Percentiles rank a stretch among this genome's conserved stretches.
phyloP scores from a whole-genome alignment of 768 basidiomycete genomes.

The Cystobasidium ongulense region DNA sequence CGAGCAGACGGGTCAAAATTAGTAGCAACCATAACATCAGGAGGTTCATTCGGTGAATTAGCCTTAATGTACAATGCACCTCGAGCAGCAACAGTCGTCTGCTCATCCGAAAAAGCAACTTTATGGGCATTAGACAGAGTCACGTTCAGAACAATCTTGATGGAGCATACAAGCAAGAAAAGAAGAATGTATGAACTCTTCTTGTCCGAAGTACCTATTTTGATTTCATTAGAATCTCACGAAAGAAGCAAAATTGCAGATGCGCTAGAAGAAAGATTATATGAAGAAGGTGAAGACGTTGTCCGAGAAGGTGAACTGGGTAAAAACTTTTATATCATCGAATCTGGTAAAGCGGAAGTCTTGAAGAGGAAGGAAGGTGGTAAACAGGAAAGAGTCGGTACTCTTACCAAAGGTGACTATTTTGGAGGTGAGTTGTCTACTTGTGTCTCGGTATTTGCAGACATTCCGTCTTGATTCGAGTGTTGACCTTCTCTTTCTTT shows the following conservation, averaged over 20 bases:
- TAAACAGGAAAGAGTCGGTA: conserved; percentile 64
- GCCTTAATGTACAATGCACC: conserved; percentile 98
- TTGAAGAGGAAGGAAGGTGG: conserved; percentile 64
- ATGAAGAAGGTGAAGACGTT: conserved; percentile 74
- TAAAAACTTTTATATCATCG: conserved; percentile 94
- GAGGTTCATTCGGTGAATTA: conserved; percentile 86
- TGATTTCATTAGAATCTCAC: conserved; percentile 73
- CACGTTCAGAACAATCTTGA: conserved; percentile 94
- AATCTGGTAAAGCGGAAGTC: conserved; percentile 82
- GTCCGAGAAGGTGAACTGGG: conserved; percentile 90
- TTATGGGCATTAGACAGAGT: conserved; percentile 95
- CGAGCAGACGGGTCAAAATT: conserved; percentile 33
- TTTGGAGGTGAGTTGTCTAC: conserved; percentile 74
- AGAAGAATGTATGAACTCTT: conserved; percentile 96
- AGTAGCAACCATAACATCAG: conserved; percentile 74
- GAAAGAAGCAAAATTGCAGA: conserved; percentile 97
- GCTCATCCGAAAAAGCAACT: conserved; percentile 64
- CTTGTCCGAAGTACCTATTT: conserved; percentile 76
- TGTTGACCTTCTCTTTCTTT: background rate
- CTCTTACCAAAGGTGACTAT: conserved; percentile 82
- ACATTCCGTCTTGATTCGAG: background rate
- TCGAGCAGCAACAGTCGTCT: conserved; percentile 84
- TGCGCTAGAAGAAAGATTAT: conserved; percentile 73
- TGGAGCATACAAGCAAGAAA: conserved; percentile 81
- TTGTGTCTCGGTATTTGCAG: too few species aligned